These are phyloP conservation scores for Ajuga chamaepitys DNA, from an alignment of 257 asterid genomes.

Conservation along the genomic window DNA sequence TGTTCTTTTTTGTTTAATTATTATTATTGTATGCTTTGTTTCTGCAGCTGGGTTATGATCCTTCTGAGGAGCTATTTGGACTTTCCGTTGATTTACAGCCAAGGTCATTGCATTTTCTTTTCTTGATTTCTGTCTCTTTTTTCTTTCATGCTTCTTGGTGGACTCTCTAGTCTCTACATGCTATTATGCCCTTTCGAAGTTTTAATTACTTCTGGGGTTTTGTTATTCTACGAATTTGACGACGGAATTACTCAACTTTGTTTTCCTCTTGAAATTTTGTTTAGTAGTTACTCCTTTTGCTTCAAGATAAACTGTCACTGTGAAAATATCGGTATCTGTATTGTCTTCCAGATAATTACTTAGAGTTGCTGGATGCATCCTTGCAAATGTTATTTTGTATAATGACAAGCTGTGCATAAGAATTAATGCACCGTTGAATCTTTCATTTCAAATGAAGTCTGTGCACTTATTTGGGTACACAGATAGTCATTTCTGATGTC, in stretches of 20 bases:
- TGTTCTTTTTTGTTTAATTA: not conserved
- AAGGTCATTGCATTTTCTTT: slow-evolving; percentile 39
- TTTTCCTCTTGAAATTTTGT: slow-evolving; percentile 2
- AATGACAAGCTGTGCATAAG: not conserved
- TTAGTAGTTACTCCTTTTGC: not conserved
- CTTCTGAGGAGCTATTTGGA: slow-evolving; percentile 82
- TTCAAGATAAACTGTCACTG: not conserved
- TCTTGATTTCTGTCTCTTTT: not conserved
- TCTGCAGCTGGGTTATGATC: slow-evolving; percentile 66
- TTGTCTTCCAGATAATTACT: not conserved
- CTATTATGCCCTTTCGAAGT: not conserved
- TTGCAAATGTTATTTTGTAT: not conserved
- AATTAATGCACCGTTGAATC: not conserved
- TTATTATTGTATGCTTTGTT: not conserved
- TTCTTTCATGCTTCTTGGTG: slow-evolving; percentile 1
- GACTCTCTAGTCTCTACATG: not conserved
- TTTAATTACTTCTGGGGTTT: not conserved
- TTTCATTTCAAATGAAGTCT: not conserved
- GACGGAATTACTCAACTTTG: not conserved
- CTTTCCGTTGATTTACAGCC: slow-evolving; percentile 61
- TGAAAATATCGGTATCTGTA: not conserved
- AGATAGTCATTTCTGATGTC: not conserved
- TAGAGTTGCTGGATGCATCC: not conserved
- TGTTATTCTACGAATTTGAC: not conserved
- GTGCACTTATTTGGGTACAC: not conserved